These are phyloP conservation scores for Trichoderma atroviride DNA, from an alignment of 2,329 filamentous ascomycete genomes.

Conservation along the genomic window DNA sequence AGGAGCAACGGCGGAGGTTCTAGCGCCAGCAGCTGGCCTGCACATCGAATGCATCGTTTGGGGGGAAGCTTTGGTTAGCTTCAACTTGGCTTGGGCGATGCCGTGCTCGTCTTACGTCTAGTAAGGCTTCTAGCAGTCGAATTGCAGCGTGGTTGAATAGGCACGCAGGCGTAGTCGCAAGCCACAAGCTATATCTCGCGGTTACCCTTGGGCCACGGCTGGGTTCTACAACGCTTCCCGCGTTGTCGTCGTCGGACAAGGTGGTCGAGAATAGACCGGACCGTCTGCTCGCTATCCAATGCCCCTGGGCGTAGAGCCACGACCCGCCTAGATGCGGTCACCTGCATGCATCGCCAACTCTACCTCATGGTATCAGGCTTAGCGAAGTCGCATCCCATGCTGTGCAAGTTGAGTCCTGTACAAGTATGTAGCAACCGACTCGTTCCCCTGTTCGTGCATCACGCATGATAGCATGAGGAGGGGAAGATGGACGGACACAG, in stretches of 20 bases:
- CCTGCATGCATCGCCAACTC: conserved; percentile 22
- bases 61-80: not conserved
- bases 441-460: conserved; percentile 8
- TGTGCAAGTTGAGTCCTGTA: not conserved
- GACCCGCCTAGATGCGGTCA: conserved; percentile 20
- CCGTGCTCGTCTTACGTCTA: conserved; percentile 8
- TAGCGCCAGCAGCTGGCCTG: not conserved
- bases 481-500: conserved; percentile 17
- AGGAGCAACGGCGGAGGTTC: not conserved
- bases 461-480: conserved; percentile 13
- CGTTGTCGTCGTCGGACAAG: conserved; percentile 16
- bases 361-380: conserved; percentile 19
- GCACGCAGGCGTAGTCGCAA: conserved; percentile 11
- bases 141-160: not conserved
- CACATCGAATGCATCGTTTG: not conserved
- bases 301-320: conserved; percentile 14
- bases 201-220: conserved; percentile 12
- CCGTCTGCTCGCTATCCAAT: conserved; percentile 10
- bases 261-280: conserved; percentile 5
- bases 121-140: not conserved
- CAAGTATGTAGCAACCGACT: conserved; percentile 4
- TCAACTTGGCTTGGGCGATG: not conserved
- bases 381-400: conserved; percentile 18
- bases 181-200: conserved; percentile 12
- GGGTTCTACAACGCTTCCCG: not conserved